Conservation (phyloP, 2,329 filamentous ascomycete genomes). For the Calonectria montana region DNA sequence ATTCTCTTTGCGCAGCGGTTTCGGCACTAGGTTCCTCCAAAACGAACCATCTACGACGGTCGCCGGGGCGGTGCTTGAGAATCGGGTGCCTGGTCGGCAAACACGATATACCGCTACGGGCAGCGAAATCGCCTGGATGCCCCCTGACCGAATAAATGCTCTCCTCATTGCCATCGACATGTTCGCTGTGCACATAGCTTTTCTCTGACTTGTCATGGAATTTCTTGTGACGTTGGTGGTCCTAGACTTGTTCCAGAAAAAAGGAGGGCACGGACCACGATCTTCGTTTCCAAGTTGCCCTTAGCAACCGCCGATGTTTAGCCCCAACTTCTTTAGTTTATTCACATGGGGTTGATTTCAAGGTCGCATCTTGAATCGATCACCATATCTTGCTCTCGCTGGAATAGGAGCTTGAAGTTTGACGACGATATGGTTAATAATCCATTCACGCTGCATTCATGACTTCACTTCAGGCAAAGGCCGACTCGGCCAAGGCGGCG, state of each 20-base stretch:
- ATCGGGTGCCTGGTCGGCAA: constrained; percentile 35
- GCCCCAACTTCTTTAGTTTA: constrained; percentile 34
- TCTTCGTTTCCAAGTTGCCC: constrained; percentile 48
- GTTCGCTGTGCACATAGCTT: background rate
- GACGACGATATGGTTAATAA: constrained; percentile 49
- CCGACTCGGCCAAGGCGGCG: constrained; percentile 65
- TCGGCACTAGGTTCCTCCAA: constrained; percentile 78
- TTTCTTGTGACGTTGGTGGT: constrained; percentile 7
- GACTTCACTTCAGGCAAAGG: constrained; percentile 57
- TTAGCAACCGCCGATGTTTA: constrained; percentile 51
- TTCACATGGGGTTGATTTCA: constrained; percentile 24
- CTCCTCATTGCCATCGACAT: constrained; percentile 33
- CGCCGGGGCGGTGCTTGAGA: constrained; percentile 56
- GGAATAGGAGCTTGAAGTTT: constrained; percentile 36
- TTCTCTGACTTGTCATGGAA: background rate
- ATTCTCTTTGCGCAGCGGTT: constrained; percentile 65
- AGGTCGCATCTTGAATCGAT: constrained; percentile 37
- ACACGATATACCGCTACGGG: background rate
- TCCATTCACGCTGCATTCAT: constrained; percentile 48
- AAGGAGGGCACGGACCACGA: constrained; percentile 37
- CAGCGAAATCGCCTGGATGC: constrained; percentile 17
- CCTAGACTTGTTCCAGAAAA: constrained; percentile 33
- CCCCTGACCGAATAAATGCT: constrained; percentile 15
- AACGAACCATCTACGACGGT: constrained; percentile 68
- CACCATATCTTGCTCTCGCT: constrained; percentile 39